These are phyloP conservation scores for Cystobasidium ongulense DNA, from an alignment of 768 basidiomycete species.

Conservation along the genomic window DNA sequence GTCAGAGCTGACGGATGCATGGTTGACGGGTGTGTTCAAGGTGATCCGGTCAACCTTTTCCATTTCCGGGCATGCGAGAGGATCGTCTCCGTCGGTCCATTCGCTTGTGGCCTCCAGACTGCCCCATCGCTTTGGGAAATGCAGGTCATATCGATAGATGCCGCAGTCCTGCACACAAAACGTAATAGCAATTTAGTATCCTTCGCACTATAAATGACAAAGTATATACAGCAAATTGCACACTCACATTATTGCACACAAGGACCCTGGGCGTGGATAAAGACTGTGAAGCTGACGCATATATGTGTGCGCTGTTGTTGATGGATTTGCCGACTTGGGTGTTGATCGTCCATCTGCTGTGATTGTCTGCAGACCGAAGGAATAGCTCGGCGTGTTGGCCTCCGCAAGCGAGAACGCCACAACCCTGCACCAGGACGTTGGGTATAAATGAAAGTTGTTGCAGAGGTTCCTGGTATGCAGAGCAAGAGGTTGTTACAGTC, in stretches of 20 bases:
- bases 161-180: slow-evolving; percentile 51
- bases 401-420: slow-evolving; percentile 38
- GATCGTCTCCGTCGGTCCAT: not conserved
- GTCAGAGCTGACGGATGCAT: slow-evolving; percentile 74
- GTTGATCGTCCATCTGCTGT: slow-evolving; percentile 23
- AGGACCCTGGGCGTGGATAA: slow-evolving; percentile 55
- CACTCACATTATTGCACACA: slow-evolving; percentile 67
- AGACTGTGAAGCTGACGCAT: slow-evolving; percentile 39
- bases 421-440: slow-evolving; percentile 28
- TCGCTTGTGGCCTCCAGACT: slow-evolving; percentile 8
- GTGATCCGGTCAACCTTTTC: slow-evolving; percentile 28
- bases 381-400: slow-evolving; percentile 40
- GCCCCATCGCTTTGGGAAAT: slow-evolving; percentile 8
- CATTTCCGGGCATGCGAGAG: slow-evolving; percentile 4
- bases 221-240: not conserved
- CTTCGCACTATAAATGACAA: not conserved
- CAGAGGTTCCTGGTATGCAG: not conserved
- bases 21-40: slow-evolving; percentile 22
- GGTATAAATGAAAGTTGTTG: slow-evolving; percentile 33
- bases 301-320: slow-evolving; percentile 69
- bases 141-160: slow-evolving; percentile 61
- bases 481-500: not conserved
- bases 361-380: slow-evolving; percentile 8
- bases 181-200: not conserved
- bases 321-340: slow-evolving; percentile 51